These are phyloP conservation scores for Ammopiptanthus mongolicus DNA, from an alignment of 306 rosid genomes.

Conservation along the genomic window DNA sequence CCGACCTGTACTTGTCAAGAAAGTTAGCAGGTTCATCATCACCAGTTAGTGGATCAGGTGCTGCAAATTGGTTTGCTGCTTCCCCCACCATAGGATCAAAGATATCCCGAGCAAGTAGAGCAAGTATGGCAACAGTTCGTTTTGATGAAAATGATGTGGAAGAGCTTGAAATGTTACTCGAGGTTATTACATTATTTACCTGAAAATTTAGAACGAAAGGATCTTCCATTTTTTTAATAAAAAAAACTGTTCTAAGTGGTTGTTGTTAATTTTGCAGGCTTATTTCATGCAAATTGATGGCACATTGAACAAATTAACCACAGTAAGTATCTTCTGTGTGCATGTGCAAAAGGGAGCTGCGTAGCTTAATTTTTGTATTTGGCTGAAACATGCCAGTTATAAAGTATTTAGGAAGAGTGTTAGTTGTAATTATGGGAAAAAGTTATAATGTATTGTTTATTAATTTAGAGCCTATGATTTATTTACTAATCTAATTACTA, in stretches of 20 bases:
- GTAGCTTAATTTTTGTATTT: neutral
- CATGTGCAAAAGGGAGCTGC: neutral
- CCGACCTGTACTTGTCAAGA: constrained; percentile 92
- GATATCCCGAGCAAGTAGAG: constrained; percentile 81
- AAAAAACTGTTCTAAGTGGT: constrained; percentile 1
- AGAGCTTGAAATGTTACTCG: constrained; percentile 94
- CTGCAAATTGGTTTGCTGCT: constrained; percentile 55
- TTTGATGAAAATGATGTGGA: constrained; percentile 87
- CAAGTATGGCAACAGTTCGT: constrained; percentile 62
- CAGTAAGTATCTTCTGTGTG: constrained; percentile 38
- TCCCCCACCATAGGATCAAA: constrained; percentile 79
- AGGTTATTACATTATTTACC: constrained; percentile 43
- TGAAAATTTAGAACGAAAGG: neutral
- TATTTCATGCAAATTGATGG: constrained; percentile 92
- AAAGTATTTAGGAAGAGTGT: neutral
- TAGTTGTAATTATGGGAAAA: neutral
- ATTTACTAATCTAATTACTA: neutral
- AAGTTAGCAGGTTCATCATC: constrained; percentile 65
- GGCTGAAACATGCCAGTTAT: neutral
- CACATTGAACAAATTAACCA: constrained; percentile 77
- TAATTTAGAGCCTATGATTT: neutral
- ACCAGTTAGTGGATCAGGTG: constrained; percentile 66
- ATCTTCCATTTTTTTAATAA: constrained; percentile 6
- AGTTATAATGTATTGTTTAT: neutral
- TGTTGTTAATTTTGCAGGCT: constrained; percentile 54